Percentiles rank a stretch among this genome's conserved stretches.
Evolutionary conservation across 73 alveolate genomes (phyloP).

Genomic region (Uronychia binucleata): DNA sequence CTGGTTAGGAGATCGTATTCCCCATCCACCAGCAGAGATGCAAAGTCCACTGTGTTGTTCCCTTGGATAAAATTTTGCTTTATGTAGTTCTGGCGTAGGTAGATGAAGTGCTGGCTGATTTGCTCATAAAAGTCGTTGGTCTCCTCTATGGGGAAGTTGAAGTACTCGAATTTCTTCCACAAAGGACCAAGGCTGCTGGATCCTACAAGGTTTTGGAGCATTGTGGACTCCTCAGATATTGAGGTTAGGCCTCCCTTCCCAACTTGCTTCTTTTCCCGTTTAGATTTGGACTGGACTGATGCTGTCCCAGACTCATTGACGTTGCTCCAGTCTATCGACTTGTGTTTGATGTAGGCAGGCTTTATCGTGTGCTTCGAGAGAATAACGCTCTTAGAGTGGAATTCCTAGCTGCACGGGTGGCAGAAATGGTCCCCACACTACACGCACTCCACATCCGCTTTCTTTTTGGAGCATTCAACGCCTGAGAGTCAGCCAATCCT

Average conservation of each 20-base stretch:
- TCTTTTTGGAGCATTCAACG: not conserved
- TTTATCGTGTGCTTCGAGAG: not conserved
- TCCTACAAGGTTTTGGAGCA: not conserved
- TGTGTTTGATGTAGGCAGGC: not conserved
- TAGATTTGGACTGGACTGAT: no score
- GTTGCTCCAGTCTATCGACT: not conserved
- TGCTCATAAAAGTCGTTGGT: slow-evolving; percentile 7
- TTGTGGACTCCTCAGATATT: not conserved
- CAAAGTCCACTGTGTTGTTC: slow-evolving; percentile 6
- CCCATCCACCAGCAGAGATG: slow-evolving; percentile 28
- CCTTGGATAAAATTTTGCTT: slow-evolving; percentile 10
- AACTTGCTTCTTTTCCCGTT: not conserved
- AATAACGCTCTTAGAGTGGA: not conserved
- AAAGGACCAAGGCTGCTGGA: not conserved
- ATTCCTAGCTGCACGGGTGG: slow-evolving; percentile 6
- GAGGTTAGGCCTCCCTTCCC: not conserved
- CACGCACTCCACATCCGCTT: slow-evolving; percentile 19
- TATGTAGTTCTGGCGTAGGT: slow-evolving; percentile 23
- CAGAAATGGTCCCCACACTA: slow-evolving; percentile 41
- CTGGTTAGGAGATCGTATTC: slow-evolving; percentile 29
- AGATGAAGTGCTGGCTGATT: slow-evolving; percentile 6
- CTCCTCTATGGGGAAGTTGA: slow-evolving; percentile 22
- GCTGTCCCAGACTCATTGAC: not conserved
- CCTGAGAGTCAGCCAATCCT: not conserved
- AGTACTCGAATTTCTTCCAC: slow-evolving; percentile 57